Percentiles rank a stretch among this genome's conserved stretches.
These are phyloP conservation scores for Picea sitchensis DNA, from an alignment of 75 land plant genomes.

Conservation along the genomic window DNA sequence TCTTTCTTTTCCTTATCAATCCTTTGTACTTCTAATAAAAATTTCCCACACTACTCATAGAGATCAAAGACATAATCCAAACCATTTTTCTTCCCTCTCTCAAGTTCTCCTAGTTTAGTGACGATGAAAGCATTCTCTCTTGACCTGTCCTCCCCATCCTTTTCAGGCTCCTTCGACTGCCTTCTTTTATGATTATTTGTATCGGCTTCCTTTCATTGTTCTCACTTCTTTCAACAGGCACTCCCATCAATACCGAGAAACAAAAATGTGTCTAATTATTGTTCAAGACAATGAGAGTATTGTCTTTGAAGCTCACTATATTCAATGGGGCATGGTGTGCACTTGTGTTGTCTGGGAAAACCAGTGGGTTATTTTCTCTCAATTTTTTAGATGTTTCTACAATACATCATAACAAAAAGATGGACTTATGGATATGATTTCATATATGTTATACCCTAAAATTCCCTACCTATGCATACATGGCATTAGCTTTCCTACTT, in stretches of 20 bases:
- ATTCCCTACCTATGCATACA: too few relatives aligned
- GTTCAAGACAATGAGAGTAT: too few relatives aligned
- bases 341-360: neutral
- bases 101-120: conserved; percentile 94
- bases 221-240: neutral
- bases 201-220: neutral
- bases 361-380: neutral
- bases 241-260: neutral
- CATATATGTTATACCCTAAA: too few relatives aligned
- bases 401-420: neutral
- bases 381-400: neutral
- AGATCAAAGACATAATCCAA: conserved; percentile 93
- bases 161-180: conserved; percentile 13
- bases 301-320: too few relatives aligned
- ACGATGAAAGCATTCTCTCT: conserved; percentile 97
- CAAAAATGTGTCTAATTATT: neutral
- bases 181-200: neutral
- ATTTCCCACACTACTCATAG: conserved; percentile 86
- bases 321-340: conserved; percentile 6
- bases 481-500: too few relatives aligned
- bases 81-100: conserved; percentile 98
- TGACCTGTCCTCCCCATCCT: conserved; percentile 64
- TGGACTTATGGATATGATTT: too few relatives aligned
- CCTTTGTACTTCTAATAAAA: conserved; percentile 81
- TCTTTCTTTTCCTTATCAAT: conserved; percentile 79